These are phyloP conservation scores for Mychonastes homosphaera DNA, from an alignment of 139 green algal species.

Conservation along the genomic window DNA sequence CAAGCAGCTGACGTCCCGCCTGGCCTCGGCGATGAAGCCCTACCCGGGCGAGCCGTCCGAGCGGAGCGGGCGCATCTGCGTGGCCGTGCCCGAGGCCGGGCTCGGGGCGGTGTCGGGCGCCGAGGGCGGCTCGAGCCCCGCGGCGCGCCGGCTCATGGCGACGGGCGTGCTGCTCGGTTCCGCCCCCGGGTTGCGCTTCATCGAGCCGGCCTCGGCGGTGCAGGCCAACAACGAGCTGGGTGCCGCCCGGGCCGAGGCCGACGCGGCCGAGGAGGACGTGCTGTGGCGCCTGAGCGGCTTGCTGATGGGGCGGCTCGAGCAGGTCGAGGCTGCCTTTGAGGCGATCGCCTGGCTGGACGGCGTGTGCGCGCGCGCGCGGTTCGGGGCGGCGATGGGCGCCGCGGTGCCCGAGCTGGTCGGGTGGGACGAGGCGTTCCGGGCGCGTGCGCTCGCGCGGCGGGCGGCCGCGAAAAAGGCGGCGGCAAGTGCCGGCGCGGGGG, in stretches of 20 bases:
- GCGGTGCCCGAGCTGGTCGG: slow-evolving; percentile 38
- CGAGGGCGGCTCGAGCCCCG: slow-evolving; percentile 18
- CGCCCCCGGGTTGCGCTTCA: slow-evolving; percentile 31
- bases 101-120: neutral
- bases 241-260: slow-evolving; percentile 44
- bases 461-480: slow-evolving; percentile 4
- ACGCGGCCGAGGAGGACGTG: slow-evolving; percentile 62
- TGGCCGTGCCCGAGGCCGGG: slow-evolving; percentile 34
- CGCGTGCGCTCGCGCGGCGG: neutral
- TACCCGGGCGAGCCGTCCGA: slow-evolving; percentile 54
- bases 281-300: slow-evolving; percentile 56
- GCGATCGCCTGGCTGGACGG: slow-evolving; percentile 56
- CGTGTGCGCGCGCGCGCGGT: slow-evolving; percentile 40
- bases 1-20: slow-evolving; percentile 28
- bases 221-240: slow-evolving; percentile 68
- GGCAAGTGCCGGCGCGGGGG: slow-evolving; percentile 5
- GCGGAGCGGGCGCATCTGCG: slow-evolving; percentile 49
- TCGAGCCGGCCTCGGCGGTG: slow-evolving; percentile 62
- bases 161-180: slow-evolving; percentile 57
- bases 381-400: slow-evolving; percentile 56
- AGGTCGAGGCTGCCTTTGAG: slow-evolving; percentile 25
- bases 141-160: too few species aligned
- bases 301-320: slow-evolving; percentile 30
- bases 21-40: slow-evolving; percentile 45
- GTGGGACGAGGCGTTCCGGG: slow-evolving; percentile 34